These are phyloP conservation scores for Debaryomyces robertsiae DNA, from an alignment of 1,139 yeast species.

Conservation along the genomic window DNA sequence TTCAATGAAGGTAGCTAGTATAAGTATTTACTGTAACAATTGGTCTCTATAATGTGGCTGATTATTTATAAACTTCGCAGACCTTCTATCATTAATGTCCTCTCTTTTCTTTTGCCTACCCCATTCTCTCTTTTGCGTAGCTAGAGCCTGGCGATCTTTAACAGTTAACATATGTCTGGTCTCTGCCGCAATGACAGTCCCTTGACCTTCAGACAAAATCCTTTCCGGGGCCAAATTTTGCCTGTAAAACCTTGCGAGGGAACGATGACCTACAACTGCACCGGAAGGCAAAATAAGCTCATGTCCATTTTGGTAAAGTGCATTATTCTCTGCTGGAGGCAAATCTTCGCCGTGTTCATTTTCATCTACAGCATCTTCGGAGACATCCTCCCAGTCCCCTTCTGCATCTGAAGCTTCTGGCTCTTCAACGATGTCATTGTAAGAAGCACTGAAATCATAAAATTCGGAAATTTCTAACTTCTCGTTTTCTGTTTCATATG, in stretches of 20 bases:
- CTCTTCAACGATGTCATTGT: constrained; percentile 33
- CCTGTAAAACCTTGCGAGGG: constrained; percentile 81
- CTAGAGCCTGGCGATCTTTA: constrained; percentile 54
- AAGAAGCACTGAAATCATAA: constrained; percentile 80
- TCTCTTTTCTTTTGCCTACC: constrained; percentile 64
- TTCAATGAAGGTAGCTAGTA: background rate
- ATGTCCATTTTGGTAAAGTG: constrained; percentile 58
- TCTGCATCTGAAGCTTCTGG: constrained; percentile 21
- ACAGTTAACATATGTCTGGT: constrained; percentile 67
- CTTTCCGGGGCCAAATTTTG: constrained; percentile 77
- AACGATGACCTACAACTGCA: constrained; percentile 84
- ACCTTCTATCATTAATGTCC: constrained; percentile 74
- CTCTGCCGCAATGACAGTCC: constrained; percentile 92
- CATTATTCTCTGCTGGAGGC: constrained; percentile 33
- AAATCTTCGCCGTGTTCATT: constrained; percentile 48
- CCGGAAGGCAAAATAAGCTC: constrained; percentile 89
- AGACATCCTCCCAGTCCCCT: constrained; percentile 39
- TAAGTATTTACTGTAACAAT: constrained; percentile 64
- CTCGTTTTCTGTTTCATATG: constrained; percentile 84
- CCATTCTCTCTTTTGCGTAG: constrained; percentile 78
- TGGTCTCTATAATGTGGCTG: constrained; percentile 94
- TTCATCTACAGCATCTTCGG: constrained; percentile 51
- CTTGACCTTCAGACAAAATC: constrained; percentile 82
- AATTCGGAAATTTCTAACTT: constrained; percentile 78
- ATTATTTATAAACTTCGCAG: constrained; percentile 78